These are phyloP conservation scores for Cyclospora cayetanensis DNA, from an alignment of 169 alveolate species.

Conservation along the genomic window DNA sequence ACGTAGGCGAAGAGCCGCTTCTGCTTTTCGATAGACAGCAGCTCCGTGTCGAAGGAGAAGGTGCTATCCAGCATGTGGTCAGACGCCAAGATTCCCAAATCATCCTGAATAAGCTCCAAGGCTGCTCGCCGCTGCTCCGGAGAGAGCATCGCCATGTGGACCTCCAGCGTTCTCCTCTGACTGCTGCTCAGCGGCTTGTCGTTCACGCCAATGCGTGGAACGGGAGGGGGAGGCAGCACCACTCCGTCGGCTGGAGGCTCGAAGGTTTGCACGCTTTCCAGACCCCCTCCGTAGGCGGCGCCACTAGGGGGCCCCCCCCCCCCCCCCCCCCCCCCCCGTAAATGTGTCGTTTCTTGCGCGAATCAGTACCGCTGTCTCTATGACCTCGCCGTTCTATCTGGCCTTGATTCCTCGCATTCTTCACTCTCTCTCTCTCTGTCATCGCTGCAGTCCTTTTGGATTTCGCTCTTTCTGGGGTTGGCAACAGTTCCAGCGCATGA, in stretches of 20 bases:
- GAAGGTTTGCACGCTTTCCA: too few species aligned
- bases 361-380: too few species aligned
- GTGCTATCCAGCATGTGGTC: constrained; percentile 80
- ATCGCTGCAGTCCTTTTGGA: background rate
- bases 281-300: too few species aligned
- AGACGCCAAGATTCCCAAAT: constrained; percentile 87
- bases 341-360: too few species aligned
- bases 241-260: constrained; percentile 83
- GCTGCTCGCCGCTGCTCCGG: constrained; percentile 89
- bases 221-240: constrained; percentile 86
- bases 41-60: constrained; percentile 84
- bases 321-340: background rate
- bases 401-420: background rate
- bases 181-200: constrained; percentile 83
- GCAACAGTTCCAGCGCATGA: background rate
- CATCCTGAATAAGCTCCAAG: constrained; percentile 87
- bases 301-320: background rate
- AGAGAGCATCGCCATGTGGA: constrained; percentile 82
- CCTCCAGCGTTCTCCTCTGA: constrained; percentile 80
- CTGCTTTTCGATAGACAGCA: constrained; percentile 87
- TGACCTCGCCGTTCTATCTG: background rate
- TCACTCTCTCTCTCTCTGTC: background rate
- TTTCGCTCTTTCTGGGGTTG: background rate
- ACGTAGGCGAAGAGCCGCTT: constrained; percentile 83
- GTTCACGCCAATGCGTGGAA: constrained; percentile 80